Percentiles rank a stretch among this genome's conserved stretches.
phyloP scores from a whole-genome alignment of 495 filamentous ascomycete species.

The Lophium mytilinum region DNA sequence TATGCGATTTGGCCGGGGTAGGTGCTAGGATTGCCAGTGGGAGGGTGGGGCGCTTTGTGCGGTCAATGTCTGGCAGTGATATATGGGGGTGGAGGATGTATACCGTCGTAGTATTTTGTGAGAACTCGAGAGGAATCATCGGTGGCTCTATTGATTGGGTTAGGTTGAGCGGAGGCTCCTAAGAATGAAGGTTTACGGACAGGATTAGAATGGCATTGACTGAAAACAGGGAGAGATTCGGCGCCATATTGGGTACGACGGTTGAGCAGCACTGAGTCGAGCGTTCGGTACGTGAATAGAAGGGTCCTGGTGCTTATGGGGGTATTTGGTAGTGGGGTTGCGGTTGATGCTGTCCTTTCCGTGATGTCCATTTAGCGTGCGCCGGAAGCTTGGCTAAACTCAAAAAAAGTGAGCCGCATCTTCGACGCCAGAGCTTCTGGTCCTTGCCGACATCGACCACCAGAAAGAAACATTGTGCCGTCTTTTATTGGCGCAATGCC shows the following conservation, averaged over 20 bases:
- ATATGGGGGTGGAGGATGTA: constrained; percentile 46
- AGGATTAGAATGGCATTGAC: constrained; percentile 80
- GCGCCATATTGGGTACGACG: constrained; percentile 35
- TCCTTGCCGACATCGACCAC: not conserved
- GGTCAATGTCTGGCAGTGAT: too few relatives aligned
- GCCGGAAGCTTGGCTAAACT: constrained; percentile 15
- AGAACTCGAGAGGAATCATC: constrained; percentile 80
- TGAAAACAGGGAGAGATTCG: constrained; percentile 76
- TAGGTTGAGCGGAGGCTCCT: not conserved
- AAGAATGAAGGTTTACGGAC: constrained; percentile 37
- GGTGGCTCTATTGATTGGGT: constrained; percentile 41
- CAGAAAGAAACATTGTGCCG: not conserved
- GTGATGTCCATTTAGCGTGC: constrained; percentile 14
- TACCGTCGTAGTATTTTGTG: constrained; percentile 88
- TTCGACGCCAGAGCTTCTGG: not conserved
- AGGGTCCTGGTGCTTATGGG: not conserved
- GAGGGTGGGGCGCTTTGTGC: constrained; percentile 49
- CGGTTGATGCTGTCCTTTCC: not conserved
- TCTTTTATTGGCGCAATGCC: constrained; percentile 20
- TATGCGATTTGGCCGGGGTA: constrained; percentile 70
- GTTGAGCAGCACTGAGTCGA: constrained; percentile 14
- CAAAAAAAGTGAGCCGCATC: not conserved
- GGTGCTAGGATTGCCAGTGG: constrained; percentile 45
- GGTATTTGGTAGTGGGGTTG: not conserved
- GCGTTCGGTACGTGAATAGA: constrained; percentile 7